Conservation (phyloP, 1,284 basidiomycete species). For the Amylostereum areolatum region DNA sequence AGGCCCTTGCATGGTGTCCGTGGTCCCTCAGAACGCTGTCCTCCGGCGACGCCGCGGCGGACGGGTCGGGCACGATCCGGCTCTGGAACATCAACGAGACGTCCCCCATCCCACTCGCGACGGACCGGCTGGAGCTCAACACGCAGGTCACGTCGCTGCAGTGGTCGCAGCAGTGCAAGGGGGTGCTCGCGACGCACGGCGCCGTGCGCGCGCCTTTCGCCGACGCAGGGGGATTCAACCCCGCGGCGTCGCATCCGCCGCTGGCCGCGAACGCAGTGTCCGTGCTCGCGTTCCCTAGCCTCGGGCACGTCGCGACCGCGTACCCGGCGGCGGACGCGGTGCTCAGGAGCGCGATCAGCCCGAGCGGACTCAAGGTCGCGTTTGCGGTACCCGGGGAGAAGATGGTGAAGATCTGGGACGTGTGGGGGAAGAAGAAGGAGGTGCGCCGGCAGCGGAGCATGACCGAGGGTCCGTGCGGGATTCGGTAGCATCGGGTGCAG, state of each 20-base stretch:
- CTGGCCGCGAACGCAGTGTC: conserved; percentile 12
- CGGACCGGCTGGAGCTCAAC: conserved; percentile 55
- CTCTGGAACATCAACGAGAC: conserved; percentile 61
- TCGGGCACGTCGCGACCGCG: neutral
- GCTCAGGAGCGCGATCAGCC: conserved; percentile 39
- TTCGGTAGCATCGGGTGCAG: too few species aligned
- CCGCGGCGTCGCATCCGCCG: too few species aligned
- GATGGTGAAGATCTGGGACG: conserved; percentile 48
- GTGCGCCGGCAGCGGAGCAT: conserved; percentile 34
- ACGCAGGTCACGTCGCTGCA: conserved; percentile 76
- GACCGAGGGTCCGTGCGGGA: conserved; percentile 6
- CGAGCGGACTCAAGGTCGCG: conserved; percentile 41
- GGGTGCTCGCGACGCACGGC: conserved; percentile 85
- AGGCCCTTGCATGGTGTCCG: conserved; percentile 91
- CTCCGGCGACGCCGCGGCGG: conserved; percentile 71
- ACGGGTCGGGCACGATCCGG: conserved; percentile 64
- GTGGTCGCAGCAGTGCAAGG: conserved; percentile 83
- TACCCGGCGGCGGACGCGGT: conserved; percentile 23
- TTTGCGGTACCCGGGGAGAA: conserved; percentile 41
- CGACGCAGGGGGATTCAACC: too few species aligned
- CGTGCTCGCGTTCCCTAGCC: neutral
- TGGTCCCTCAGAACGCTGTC: conserved; percentile 84
- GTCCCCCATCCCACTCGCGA: conserved; percentile 25
- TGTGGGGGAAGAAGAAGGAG: conserved; percentile 47
- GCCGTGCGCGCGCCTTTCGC: too few species aligned